Evolutionary conservation across 1,284 basidiomycete species (phyloP).

Genomic region (Marasmius fiardii): DNA sequence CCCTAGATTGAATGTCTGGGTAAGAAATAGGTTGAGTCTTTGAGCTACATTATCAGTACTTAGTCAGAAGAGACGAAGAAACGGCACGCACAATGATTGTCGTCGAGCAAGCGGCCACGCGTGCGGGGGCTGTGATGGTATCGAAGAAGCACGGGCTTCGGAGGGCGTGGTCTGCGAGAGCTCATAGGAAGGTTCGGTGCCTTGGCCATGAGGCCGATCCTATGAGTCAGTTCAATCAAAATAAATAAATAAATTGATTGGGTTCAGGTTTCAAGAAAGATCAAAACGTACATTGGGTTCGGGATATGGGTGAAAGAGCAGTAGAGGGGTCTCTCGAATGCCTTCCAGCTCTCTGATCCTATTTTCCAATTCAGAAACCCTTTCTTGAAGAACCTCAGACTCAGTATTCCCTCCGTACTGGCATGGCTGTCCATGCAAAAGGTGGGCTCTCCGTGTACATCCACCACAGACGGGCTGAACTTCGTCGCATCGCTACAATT

Average conservation of each 20-base stretch:
- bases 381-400: not conserved
- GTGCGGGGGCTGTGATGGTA: too few species aligned
- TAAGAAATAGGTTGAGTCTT: constrained; percentile 8
- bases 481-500: constrained; percentile 27
- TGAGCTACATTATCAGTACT: not conserved
- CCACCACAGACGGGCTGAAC: constrained; percentile 24
- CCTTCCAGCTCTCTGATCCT: not conserved
- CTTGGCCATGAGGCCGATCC: too few species aligned
- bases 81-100: too few species aligned
- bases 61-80: not conserved
- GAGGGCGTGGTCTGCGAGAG: too few species aligned
- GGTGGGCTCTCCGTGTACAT: constrained; percentile 20
- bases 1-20: constrained; percentile 39
- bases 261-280: too few species aligned
- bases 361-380: not conserved
- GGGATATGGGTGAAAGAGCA: not conserved
- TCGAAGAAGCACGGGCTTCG: too few species aligned
- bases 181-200: too few species aligned
- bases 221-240: too few species aligned
- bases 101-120: too few species aligned
- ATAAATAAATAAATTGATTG: too few species aligned
- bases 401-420: constrained; percentile 18
- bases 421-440: not conserved
- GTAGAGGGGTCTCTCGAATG: not conserved
- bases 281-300: not conserved